Conservation (phyloP, 2,329 filamentous ascomycete genomes). For the Monosporascus sp. region DNA sequence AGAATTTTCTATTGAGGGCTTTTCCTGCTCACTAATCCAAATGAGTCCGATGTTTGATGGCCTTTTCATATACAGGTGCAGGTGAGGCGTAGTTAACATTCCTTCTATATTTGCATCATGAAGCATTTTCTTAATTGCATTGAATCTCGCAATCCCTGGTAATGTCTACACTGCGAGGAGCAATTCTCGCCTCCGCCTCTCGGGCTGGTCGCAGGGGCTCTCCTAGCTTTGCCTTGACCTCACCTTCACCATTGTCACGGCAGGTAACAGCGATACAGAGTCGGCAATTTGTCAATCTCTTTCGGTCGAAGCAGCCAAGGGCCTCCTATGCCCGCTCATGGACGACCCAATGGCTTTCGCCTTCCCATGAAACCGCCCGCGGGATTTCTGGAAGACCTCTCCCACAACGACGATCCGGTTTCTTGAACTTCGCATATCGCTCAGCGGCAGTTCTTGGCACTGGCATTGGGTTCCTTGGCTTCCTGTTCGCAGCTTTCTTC, state of each 20-base stretch:
- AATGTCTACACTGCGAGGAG: slow-evolving; percentile 20
- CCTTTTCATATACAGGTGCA: neutral
- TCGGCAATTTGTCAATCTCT: slow-evolving; percentile 15
- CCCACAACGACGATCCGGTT: slow-evolving; percentile 40
- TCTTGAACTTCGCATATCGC: slow-evolving; percentile 60
- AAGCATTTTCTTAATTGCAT: neutral
- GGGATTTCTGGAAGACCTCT: slow-evolving; percentile 48
- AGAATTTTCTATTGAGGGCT: neutral
- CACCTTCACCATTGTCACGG: slow-evolving; percentile 3
- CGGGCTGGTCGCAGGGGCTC: slow-evolving; percentile 14
- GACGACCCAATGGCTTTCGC: slow-evolving; percentile 15
- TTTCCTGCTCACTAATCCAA: neutral
- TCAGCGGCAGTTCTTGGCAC: slow-evolving; percentile 69
- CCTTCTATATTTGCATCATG: neutral
- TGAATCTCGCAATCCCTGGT: neutral
- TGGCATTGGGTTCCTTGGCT: slow-evolving; percentile 65
- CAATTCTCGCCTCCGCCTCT: slow-evolving; percentile 14
- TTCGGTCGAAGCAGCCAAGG: slow-evolving; percentile 7
- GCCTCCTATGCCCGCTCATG: slow-evolving; percentile 5
- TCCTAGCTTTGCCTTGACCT: slow-evolving; percentile 8
- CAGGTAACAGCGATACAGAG: slow-evolving; percentile 4
- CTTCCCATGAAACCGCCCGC: slow-evolving; percentile 26
- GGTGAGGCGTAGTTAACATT: neutral
- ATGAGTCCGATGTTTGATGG: too few relatives aligned
- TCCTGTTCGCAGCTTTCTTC: slow-evolving; percentile 77